phyloP scores from a whole-genome alignment of 2,329 filamentous ascomycete genomes.

The Penicillium expansum region DNA sequence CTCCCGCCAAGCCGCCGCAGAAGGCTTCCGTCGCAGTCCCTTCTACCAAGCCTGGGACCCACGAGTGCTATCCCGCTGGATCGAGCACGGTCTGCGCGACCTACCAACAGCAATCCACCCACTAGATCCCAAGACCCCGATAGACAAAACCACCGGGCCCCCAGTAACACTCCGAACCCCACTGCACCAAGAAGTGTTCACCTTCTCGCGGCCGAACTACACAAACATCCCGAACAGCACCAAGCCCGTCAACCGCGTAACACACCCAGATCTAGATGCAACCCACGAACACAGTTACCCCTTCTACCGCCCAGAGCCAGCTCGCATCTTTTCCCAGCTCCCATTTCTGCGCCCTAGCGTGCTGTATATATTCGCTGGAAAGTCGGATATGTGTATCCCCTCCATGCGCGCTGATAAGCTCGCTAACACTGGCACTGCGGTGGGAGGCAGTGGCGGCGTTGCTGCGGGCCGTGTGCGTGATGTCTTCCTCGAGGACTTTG shows the following conservation, averaged over 20 bases:
- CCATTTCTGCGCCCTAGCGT: constrained; percentile 46
- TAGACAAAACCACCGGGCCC: constrained; percentile 27
- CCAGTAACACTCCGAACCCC: constrained; percentile 71
- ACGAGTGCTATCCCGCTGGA: constrained; percentile 72
- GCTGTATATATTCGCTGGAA: constrained; percentile 46
- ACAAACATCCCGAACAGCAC: constrained; percentile 57
- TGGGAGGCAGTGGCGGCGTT: constrained; percentile 52
- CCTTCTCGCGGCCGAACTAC: constrained; percentile 48
- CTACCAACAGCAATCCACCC: constrained; percentile 58
- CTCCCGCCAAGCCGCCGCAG: constrained; percentile 65
- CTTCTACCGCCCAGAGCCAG: constrained; percentile 47
- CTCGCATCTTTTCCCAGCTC: constrained; percentile 39
- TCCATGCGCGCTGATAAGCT: constrained; percentile 43
- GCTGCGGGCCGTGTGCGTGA: constrained; percentile 66
- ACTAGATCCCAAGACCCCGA: constrained; percentile 19
- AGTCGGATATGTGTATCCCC: constrained; percentile 42
- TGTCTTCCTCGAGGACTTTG: constrained; percentile 61
- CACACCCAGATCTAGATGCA: constrained; percentile 47
- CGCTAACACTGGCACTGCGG: constrained; percentile 37
- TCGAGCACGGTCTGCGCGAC: constrained; percentile 71
- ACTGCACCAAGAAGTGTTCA: constrained; percentile 78
- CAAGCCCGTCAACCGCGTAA: constrained; percentile 40
- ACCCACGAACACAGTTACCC: constrained; percentile 31
- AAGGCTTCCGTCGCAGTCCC: constrained; percentile 63
- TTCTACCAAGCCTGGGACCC: constrained; percentile 84